Conservation (phyloP, 106 monocot species). For the Dendrobium officinale region DNA sequence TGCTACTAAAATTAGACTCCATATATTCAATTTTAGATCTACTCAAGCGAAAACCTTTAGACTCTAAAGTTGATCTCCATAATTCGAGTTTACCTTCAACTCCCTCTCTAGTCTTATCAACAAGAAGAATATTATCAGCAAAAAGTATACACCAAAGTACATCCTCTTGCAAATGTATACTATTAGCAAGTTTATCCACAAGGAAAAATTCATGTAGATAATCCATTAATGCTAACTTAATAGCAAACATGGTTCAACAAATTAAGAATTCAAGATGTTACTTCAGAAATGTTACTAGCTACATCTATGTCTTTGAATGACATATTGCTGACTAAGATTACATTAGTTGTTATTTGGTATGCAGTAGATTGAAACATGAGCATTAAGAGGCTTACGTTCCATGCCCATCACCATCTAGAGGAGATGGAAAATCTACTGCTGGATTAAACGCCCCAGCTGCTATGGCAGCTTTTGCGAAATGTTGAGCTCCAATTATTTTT, state of each 20-base stretch:
- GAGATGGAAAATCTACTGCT: constrained; percentile 79
- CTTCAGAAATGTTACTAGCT: not conserved
- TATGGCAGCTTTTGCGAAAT: constrained; percentile 95
- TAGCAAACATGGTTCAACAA: not conserved
- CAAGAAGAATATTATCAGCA: no score
- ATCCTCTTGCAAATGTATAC: no score
- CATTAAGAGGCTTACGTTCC: constrained; percentile 52
- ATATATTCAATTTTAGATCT: no score
- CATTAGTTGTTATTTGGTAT: not conserved
- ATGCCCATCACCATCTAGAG: constrained; percentile 98
- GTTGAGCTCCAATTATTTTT: constrained; percentile 94
- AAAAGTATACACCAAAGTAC: no score
- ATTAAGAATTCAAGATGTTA: not conserved
- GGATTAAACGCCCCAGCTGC: constrained; percentile 93
- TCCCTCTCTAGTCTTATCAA: no score
- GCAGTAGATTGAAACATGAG: not conserved
- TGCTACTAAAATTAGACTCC: no score
- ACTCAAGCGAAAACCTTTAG: no score
- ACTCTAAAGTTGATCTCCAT: no score
- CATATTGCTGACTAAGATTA: not conserved
- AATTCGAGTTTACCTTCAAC: no score
- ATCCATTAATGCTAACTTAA: not conserved
- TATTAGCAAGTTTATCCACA: not conserved
- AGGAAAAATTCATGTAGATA: not conserved
- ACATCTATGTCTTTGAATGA: not conserved